phyloP scores from a whole-genome alignment of 345 rosid genomes.

The Eutrema heterophyllum region DNA sequence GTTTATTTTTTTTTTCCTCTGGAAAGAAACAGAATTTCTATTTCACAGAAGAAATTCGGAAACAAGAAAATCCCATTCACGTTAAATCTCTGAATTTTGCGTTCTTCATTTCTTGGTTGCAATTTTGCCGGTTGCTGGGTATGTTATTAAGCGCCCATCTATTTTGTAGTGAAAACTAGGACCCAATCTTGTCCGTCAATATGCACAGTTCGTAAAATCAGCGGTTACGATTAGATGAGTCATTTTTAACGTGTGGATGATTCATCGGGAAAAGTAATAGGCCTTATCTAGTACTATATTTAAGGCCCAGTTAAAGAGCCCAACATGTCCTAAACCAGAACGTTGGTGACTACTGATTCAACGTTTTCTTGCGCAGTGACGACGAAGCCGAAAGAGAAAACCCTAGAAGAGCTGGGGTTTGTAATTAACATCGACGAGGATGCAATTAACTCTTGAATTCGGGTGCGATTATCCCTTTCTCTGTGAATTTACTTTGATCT shows the following conservation, averaged over 20 bases:
- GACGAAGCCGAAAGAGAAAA: conserved; percentile 5
- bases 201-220: neutral
- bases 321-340: neutral
- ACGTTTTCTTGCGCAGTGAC: neutral
- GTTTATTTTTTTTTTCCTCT: too few relatives aligned
- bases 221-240: conserved; percentile 1
- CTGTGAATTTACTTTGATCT: neutral
- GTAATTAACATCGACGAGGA: conserved; percentile 14
- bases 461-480: conserved; percentile 39
- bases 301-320: neutral
- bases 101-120: neutral
- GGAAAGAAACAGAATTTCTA: neutral
- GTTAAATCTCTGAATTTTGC: neutral
- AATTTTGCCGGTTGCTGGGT: conserved; percentile 10
- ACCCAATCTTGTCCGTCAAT: conserved; percentile 9
- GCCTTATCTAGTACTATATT: neutral
- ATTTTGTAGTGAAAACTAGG: neutral
- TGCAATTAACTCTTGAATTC: conserved; percentile 83
- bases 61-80: neutral
- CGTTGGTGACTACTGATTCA: neutral
- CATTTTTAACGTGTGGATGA: neutral
- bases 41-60: neutral
- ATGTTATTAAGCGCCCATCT: neutral
- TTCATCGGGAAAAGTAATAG: conserved; percentile 8
- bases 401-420: conserved; percentile 16